These are phyloP conservation scores for Rhodamnia rubescens DNA, from an alignment of 345 rosid genomes.

Conservation along the genomic window DNA sequence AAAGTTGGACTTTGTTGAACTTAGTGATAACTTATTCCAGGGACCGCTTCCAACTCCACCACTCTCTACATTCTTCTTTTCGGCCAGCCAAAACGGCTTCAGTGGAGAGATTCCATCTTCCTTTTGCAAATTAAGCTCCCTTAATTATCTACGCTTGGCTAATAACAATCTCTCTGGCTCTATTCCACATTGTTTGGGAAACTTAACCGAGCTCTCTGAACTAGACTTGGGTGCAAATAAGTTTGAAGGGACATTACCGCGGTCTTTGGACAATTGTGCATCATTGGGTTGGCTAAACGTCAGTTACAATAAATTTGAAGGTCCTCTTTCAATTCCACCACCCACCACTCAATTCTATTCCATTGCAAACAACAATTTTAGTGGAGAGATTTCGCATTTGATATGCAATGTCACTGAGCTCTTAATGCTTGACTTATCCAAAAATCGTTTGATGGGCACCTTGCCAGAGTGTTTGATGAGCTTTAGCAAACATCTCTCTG, in stretches of 20 bases:
- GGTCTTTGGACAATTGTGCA: too few relatives aligned
- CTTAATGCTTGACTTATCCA: background rate
- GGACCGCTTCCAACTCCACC: background rate
- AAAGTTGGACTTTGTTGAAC: fast-evolving
- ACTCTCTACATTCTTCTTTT: fast-evolving
- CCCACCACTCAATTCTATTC: too few relatives aligned
- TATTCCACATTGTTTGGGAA: too few relatives aligned
- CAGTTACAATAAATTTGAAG: too few relatives aligned
- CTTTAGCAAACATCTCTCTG: background rate
- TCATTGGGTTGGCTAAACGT: too few relatives aligned
- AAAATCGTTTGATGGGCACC: background rate
- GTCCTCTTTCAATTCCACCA: too few relatives aligned
- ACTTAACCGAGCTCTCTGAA: too few relatives aligned
- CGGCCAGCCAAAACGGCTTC: fast-evolving
- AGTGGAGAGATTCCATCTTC: background rate
- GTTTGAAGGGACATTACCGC: too few relatives aligned
- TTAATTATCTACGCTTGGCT: background rate
- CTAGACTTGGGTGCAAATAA: too few relatives aligned
- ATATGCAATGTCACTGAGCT: background rate
- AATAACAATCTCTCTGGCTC: too few relatives aligned
- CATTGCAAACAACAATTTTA: too few relatives aligned
- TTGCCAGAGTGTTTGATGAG: background rate
- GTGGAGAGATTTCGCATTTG: too few relatives aligned
- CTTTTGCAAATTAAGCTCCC: background rate
- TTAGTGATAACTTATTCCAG: background rate